Base-by-base conservation (phyloP, 2,329 filamentous ascomycete genomes). In the Saccharata proteae region DNA sequence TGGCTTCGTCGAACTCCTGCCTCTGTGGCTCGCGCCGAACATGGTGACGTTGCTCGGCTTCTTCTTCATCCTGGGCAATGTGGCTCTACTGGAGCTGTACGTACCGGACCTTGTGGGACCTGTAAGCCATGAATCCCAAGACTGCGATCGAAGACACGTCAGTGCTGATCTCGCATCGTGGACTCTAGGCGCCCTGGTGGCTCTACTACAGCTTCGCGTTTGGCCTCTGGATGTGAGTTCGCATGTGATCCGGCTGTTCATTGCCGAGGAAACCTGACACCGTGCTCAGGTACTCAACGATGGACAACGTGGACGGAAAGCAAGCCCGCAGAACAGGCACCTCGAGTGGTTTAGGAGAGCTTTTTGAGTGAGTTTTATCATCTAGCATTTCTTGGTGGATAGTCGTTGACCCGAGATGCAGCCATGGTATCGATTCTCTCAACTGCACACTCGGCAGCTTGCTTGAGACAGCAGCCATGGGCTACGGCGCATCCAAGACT, bases 231-330 rank as follows among this genome's bases (percentile, higher is more conserved):
- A 90, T 93, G 82, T 93, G 40, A 46, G 54, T 35, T n/a, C n/a
- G 17, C 6, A 7, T 18, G 9, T 19, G 12, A 9, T 23, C 26
- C 30, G 16, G 23, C 26, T 27, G 35, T 30, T 34, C 28, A 34
- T 15, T 18, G 29, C 18, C 24, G n/a, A n/a, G n/a, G 16, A 26
- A 26, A 26, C 38, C 46, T 50, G 28, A 49, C 26, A 22, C 13
- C 4, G 12, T 10, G 5, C 12, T 11, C 32, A 67, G 66, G 55
- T 78, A 96, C 60, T 92, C 90, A 45, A 98, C 90, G 10, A 86
- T 98, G 79, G 90, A 98, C 65, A 98, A 98, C 56, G 80, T 96
- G 41, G 90, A 98, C 57, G 90, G 90, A 45, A 98, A 98, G 62
- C 90, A 98, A 64, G 90, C 90, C 36, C 73, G 90, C 41, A 72